Base-by-base conservation (phyloP, 2,329 filamentous ascomycete genomes). In the Trichoderma sp. region DNA sequence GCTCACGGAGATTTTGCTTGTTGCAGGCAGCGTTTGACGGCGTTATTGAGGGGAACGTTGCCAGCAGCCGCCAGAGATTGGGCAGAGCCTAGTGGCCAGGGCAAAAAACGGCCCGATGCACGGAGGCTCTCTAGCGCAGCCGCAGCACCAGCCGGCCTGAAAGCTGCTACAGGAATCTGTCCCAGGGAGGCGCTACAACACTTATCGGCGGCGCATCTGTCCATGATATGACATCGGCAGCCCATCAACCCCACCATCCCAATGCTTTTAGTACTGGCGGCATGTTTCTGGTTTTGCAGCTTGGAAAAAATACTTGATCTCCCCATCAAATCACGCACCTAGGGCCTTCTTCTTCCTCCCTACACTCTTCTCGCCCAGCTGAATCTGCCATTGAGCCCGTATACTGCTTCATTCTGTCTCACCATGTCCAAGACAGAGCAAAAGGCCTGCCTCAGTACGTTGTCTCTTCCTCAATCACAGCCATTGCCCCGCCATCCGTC, bases 361-460 rank as follows among this genome's bases (percentile, higher is more conserved):
- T 71, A 69, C 68, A 65, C 63, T 70, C 67, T 70, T 65, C 63
- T 53, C 60, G 61, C 55, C 24, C 14, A 33, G 19, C 27, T 47
- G n/a, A 52, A 47, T 7, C 37, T 58, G 33, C 53, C 40, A 64
- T 63, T 68, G 59, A 62, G n/a, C 64, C 33, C 7, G 31, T 19
- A 49, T 37, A 35, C 53, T 14, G 24, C 13, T 19, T 47, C 21
- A 24, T 56, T 56, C 52, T 56, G 70, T 70, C 69, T 74, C 78
- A 80, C 75, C 76, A 86, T 86, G 83, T 81, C 84, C 78, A 83
- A 83, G 76, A 83, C 85, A 76, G 84, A 86, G 72, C 86, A 88
- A 68, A 88, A 88, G 79, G 86, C 86, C 76, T 88, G 86, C 81
- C 84, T 88, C 79, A 88, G 85, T 88, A 87, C 79, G 86, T 87